Percentiles rank a stretch among this genome's conserved stretches.
These are phyloP conservation scores for Coemansia sp. DNA, from an alignment of 192 early-diverging fungal genomes.

Conservation along the genomic window DNA sequence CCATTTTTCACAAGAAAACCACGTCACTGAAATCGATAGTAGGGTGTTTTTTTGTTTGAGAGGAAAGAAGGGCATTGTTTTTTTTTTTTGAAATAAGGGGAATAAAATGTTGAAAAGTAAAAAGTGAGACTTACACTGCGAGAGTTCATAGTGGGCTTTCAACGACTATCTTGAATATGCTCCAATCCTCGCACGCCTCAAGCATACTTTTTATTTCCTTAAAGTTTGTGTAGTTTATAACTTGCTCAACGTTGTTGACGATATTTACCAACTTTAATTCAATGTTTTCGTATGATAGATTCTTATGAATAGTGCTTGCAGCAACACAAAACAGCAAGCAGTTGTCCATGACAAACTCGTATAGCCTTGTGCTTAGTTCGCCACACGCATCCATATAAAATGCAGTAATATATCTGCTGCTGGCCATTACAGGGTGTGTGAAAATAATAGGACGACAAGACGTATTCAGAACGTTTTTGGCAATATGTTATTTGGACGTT, in stretches of 20 bases:
- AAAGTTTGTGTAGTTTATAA: not conserved
- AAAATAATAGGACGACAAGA: too few species aligned
- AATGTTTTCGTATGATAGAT: not conserved
- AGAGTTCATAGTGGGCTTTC: not conserved
- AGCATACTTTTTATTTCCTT: not conserved
- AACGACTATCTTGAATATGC: slow-evolving; percentile 1
- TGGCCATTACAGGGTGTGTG: not conserved
- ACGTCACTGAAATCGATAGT: too few species aligned
- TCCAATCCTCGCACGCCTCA: not conserved
- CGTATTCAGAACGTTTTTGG: too few species aligned
- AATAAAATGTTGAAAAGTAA: not conserved
- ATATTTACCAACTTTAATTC: not conserved
- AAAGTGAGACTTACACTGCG: not conserved
- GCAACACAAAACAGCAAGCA: not conserved
- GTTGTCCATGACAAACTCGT: slow-evolving; percentile 7
- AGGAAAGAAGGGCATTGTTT: too few species aligned
- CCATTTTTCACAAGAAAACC: too few species aligned
- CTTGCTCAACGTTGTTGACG: not conserved
- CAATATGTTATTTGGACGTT: not conserved
- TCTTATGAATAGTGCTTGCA: not conserved
- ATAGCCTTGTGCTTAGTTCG: not conserved
- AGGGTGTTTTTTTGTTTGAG: too few species aligned
- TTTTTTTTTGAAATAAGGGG: too few species aligned
- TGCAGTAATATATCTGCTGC: not conserved
- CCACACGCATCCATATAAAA: not conserved